These are phyloP conservation scores for Castanopsis chinensis DNA, from an alignment of 306 rosid species.

Conservation along the genomic window DNA sequence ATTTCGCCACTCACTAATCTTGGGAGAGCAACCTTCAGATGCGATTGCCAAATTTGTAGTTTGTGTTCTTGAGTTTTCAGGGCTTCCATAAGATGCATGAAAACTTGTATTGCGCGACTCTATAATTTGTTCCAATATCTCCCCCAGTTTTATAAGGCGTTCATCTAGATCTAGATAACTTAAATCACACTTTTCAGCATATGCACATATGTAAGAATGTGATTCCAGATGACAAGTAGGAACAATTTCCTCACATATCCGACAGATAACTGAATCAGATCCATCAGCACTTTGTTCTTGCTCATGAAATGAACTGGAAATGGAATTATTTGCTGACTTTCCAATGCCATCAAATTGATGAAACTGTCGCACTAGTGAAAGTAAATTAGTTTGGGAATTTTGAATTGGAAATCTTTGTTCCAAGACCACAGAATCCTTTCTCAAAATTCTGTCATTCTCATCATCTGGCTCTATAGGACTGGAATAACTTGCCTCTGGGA, in stretches of 20 bases:
- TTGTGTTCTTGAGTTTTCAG: neutral
- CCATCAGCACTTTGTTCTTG: neutral
- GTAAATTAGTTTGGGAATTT: neutral
- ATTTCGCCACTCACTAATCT: slow-evolving; percentile 2
- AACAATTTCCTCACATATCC: slow-evolving; percentile 10
- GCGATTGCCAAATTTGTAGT: neutral
- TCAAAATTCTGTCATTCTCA: neutral
- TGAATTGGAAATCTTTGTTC: neutral
- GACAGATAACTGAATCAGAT: neutral
- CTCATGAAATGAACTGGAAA: slow-evolving; percentile 3
- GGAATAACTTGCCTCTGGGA: neutral
- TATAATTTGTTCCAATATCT: slow-evolving; percentile 1
- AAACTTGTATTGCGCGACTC: slow-evolving; percentile 3
- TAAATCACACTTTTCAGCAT: slow-evolving; percentile 3
- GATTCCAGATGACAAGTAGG: slow-evolving; percentile 8
- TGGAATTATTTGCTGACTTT: neutral
- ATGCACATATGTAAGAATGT: slow-evolving; percentile 10
- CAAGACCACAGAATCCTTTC: neutral
- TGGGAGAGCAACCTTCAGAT: neutral
- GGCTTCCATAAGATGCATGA: neutral
- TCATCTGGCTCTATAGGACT: slow-evolving; percentile 5
- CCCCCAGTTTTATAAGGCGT: slow-evolving; percentile 7
- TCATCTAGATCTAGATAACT: slow-evolving; percentile 5
- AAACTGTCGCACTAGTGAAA: neutral
- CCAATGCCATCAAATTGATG: slow-evolving; percentile 1